Evolutionary conservation across 805 yeast species (phyloP).

Genomic region (Monosporozyma yasuniensis): DNA sequence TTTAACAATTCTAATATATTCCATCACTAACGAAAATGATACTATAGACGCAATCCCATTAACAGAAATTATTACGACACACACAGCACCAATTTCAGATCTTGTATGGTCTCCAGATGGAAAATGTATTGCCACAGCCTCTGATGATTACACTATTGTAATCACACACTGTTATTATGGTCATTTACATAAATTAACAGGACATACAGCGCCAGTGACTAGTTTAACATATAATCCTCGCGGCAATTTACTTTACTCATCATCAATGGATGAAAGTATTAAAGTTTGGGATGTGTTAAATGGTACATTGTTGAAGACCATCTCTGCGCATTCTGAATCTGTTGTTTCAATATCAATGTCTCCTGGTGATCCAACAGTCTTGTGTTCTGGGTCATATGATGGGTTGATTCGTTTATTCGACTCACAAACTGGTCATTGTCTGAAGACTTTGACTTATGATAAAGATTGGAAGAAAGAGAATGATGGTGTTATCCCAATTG

Average conservation of each 20-base stretch:
- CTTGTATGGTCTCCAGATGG: conserved; percentile 72
- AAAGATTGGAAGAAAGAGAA: conserved; percentile 58
- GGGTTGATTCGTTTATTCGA: conserved; percentile 87
- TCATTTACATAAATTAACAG: conserved; percentile 39
- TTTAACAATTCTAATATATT: conserved; percentile 30
- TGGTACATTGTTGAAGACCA: conserved; percentile 63
- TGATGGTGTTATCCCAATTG: conserved; percentile 48
- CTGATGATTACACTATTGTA: conserved; percentile 75
- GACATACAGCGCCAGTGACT: conserved; percentile 82
- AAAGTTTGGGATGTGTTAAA: conserved; percentile 73
- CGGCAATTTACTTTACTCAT: conserved; percentile 73
- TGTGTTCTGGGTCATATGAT: conserved; percentile 81
- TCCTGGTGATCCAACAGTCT: conserved; percentile 63
- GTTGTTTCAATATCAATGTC: conserved; percentile 67
- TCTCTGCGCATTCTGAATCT: conserved; percentile 91
- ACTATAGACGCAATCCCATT: conserved; percentile 29
- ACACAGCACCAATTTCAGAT: conserved; percentile 63
- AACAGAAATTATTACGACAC: conserved; percentile 11
- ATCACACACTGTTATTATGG: conserved; percentile 53
- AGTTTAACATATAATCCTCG: conserved; percentile 58
- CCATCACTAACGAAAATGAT: conserved; percentile 51
- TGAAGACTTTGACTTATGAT: conserved; percentile 79
- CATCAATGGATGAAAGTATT: conserved; percentile 85
- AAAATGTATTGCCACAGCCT: conserved; percentile 65
- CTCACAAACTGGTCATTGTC: conserved; percentile 79